These are phyloP conservation scores for Berkeleyomyces basicola DNA, from an alignment of 2,329 filamentous ascomycete genomes.

Conservation along the genomic window DNA sequence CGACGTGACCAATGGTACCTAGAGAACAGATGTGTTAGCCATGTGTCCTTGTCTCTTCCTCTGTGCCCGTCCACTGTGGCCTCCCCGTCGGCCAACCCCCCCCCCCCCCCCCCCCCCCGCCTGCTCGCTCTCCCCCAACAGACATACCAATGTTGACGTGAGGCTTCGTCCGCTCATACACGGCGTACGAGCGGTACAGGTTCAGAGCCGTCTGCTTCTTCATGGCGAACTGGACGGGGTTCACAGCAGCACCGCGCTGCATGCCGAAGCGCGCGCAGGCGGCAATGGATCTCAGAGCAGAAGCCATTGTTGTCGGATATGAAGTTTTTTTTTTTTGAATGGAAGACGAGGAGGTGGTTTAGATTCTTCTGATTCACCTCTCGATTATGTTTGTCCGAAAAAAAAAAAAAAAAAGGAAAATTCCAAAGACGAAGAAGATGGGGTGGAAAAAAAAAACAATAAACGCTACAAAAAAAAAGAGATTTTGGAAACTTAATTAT, in stretches of 20 bases:
- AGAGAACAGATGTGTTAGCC: conserved; percentile 15
- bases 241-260: conserved; percentile 48
- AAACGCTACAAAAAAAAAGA: too few relatives aligned
- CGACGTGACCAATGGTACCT: conserved; percentile 98
- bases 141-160: conserved; percentile 88
- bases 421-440: neutral
- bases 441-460: neutral
- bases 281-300: conserved; percentile 59
- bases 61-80: neutral
- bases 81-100: neutral
- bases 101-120: neutral
- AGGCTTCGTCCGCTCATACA: conserved; percentile 81
- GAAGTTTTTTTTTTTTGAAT: neutral
- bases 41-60: neutral
- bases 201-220: conserved; percentile 47
- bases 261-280: conserved; percentile 65
- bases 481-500: too few relatives aligned
- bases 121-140: neutral
- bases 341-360: neutral
- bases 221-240: conserved; percentile 59
- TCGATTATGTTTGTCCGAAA: neutral
- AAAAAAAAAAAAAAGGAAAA: neutral
- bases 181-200: conserved; percentile 47
- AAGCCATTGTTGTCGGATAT: conserved; percentile 47
- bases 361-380: too few relatives aligned